These are phyloP conservation scores for Fomitopsis palustris DNA, from an alignment of 1,284 basidiomycete genomes.

Conservation along the genomic window DNA sequence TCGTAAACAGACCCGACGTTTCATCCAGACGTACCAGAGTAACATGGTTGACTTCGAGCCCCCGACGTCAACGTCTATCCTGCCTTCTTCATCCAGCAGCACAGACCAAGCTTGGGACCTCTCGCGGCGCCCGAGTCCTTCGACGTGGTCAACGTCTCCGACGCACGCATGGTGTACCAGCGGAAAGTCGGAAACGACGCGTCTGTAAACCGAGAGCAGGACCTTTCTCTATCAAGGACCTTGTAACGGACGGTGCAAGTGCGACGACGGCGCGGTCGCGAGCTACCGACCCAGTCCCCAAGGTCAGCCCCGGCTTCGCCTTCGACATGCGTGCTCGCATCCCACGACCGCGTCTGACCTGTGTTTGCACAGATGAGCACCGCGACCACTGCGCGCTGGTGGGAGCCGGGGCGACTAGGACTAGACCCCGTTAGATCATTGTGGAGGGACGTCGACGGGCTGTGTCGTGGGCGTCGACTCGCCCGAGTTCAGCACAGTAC, in stretches of 20 bases:
- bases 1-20: neutral
- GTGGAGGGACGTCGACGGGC: neutral
- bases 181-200: neutral
- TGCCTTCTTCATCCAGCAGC: neutral
- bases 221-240: too few species aligned
- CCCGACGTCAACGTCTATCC: neutral
- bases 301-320: neutral
- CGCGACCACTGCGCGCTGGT: neutral
- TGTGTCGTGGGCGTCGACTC: neutral
- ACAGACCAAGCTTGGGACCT: neutral
- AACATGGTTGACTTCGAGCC: neutral
- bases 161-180: neutral
- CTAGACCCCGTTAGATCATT: neutral
- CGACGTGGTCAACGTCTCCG: neutral
- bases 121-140: neutral
- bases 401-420: neutral
- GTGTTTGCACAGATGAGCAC: neutral
- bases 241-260: too few species aligned
- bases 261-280: neutral
- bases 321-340: neutral
- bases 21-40: neutral
- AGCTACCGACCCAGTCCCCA: neutral
- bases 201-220: neutral
- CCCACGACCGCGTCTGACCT: too few species aligned
- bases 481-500: neutral